Base-by-base conservation (phyloP, 139 green algal species). In the Protoeuglena noctilucae region DNA sequence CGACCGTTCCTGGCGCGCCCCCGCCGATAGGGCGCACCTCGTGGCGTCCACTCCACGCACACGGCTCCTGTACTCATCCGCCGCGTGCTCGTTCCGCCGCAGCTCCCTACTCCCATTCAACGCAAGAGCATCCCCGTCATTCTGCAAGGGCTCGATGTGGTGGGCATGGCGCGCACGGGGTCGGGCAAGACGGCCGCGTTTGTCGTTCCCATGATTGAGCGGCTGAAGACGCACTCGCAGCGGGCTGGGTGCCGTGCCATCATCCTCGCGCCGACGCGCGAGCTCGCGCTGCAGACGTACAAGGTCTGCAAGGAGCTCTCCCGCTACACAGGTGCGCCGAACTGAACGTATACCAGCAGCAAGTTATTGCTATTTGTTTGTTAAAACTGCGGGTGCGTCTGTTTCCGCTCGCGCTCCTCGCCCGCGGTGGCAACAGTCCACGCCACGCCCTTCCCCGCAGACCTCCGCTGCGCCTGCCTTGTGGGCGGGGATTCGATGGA, bases 401-500 rank as follows among this genome's bases (percentile, higher is more conserved):
- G 12, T 12, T 45, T 16, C 39, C 39, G 12, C 39, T 45, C 12
- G 39, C 39, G 16, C 39, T 16, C 12, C 39, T 16, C 39, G 39
- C 39, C 39, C 39, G 12, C 39, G 39, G 12, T 45, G 39, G 12
- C 39, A 45, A 45, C 12, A 12, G 12, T 45, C 12, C 12, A 45
- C 16, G 12, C 39, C 16, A 45, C 12, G 16, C 39, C n/a, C n/a
- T n/a, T n/a, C n/a, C n/a, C n/a, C n/a, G n/a, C n/a, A n/a, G 68
- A 91, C 62, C 72, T 98, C 46, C 72, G 82, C 28, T 74, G 62
- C 3, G 84, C 81, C 2, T 71, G 79, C 40, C 65, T 97, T 52
- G 90, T 98, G 25, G 90, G 89, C 4, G 90, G 90, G 5, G 89
- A 98, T 68, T 80, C 79, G 40, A 90, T 98, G 80, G 84, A 96